Base-by-base conservation (phyloP, 352 stramenopile species). In the Phytophthora cactorum region DNA sequence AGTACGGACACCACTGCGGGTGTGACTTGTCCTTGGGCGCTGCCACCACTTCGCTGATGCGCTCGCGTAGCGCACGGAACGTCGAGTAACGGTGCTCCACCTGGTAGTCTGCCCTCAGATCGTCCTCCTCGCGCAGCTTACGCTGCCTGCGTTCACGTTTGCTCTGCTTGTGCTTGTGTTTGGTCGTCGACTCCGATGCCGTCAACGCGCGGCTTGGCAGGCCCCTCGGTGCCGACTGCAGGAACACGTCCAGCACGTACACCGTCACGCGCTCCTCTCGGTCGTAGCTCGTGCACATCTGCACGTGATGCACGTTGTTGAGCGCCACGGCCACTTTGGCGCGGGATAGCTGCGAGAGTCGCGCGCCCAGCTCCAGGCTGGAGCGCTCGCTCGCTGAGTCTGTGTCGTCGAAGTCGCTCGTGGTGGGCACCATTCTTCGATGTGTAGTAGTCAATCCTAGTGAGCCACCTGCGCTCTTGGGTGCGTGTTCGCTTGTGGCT, bases 1-100 rank as follows among this genome's bases (percentile, higher is more conserved):
- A 92, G 57, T 87, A 91, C 9, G 56, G 52, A 66, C 84, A 92
- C 78, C 80, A 91, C 55, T 82, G 80, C n/a, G 59, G 22, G 46
- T 91, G 83, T 52, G 75, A 64, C 38, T 56, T 60, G 47, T 85
- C 63, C 28, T 72, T 64, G 10, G 55, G 43, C 12, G 36, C 57
- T 5, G 59, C 57, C 11, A 83, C 66, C 2, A 62, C 61, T 4
- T 75, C 53, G 9, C 68, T 52, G 9, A 92, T 52, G 3, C 64
- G 60, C n/a, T 74, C 41, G 15, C 84, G 84, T 39, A 92, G 57
- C 43, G 43, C 52, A 2, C 70, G 74, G 63, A 92, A 88, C 29
- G 81, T 67, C 17, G 78, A 90, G 61, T 85, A 90, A 58, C 80
- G 81, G 51, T 88, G 75, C 32, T 78, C 74, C 25, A 90, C 54